Conservation (phyloP, 192 early-diverging fungal species). For the Entomortierella beljakovae region DNA sequence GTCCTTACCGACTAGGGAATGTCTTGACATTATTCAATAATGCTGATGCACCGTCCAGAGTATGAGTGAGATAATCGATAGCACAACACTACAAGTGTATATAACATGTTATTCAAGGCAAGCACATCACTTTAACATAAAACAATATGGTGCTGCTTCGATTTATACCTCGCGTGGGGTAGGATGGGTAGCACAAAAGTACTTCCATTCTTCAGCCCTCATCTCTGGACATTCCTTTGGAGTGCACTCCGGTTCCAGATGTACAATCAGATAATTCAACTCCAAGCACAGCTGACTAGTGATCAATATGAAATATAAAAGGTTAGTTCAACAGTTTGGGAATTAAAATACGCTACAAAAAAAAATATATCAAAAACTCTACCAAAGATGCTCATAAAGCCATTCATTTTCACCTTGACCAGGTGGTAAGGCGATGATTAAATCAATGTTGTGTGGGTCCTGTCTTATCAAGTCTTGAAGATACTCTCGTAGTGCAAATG, state of each 20-base stretch:
- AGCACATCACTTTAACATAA: too few relatives aligned
- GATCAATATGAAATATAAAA: not conserved
- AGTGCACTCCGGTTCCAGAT: slow-evolving; percentile 83
- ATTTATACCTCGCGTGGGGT: slow-evolving; percentile 73
- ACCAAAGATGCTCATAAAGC: slow-evolving; percentile 94
- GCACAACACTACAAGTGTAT: slow-evolving; percentile 77
- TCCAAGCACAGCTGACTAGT: slow-evolving; percentile 87
- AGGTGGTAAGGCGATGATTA: slow-evolving; percentile 70
- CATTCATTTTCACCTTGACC: slow-evolving; percentile 74
- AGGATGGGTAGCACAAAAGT: slow-evolving; percentile 92
- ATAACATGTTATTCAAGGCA: too few relatives aligned
- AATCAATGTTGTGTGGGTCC: slow-evolving; percentile 71
- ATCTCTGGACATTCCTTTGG: slow-evolving; percentile 86
- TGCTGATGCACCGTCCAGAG: slow-evolving; percentile 88
- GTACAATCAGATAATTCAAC: slow-evolving; percentile 79
- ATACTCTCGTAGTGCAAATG: slow-evolving; percentile 82
- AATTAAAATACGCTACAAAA: not conserved
- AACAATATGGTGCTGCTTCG: not conserved
- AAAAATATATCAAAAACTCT: not conserved
- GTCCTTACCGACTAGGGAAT: slow-evolving; percentile 78
- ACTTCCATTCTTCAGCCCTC: slow-evolving; percentile 92
- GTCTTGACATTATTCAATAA: slow-evolving; percentile 80
- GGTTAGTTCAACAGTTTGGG: not conserved
- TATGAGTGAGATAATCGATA: slow-evolving; percentile 94
- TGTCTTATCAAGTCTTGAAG: slow-evolving; percentile 78